Percentiles rank a stretch among this genome's conserved stretches.
Conservation (phyloP, 441 rosid genomes). For the Jatropha podagrica region DNA sequence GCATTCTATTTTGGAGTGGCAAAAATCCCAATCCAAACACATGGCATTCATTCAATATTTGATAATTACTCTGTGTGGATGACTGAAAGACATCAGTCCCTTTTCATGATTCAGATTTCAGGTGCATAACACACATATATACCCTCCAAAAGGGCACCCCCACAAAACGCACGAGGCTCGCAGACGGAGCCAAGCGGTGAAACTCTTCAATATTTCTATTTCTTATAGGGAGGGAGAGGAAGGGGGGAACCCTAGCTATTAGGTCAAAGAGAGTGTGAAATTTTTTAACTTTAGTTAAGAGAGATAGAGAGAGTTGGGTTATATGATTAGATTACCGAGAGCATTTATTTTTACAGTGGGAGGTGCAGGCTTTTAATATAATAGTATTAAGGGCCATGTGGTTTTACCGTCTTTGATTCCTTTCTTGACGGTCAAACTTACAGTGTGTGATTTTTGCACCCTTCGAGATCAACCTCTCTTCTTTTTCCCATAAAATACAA, state of each 20-base stretch:
- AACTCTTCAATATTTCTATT: too few relatives aligned
- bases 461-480: constrained; percentile 34
- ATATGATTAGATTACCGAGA: constrained; percentile 47
- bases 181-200: too few relatives aligned
- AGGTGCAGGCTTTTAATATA: constrained; percentile 26
- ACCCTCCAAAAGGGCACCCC: background rate
- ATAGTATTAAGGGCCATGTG: constrained; percentile 36
- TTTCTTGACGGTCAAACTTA: constrained; percentile 54
- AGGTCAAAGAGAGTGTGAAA: too few relatives aligned
- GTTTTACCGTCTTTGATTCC: constrained; percentile 42
- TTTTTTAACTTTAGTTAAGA: too few relatives aligned
- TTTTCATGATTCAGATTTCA: background rate
- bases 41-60: constrained; percentile 8
- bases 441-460: constrained; percentile 28
- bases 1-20: constrained; percentile 17
- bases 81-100: background rate
- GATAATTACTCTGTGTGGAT: background rate
- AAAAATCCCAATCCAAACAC: constrained; percentile 4
- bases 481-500: background rate
- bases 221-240: too few relatives aligned
- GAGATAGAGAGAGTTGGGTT: background rate
- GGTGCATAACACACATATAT: background rate
- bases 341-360: constrained; percentile 34
- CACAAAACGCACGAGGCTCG: background rate
- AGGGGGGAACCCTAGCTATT: too few relatives aligned